These are phyloP conservation scores for Psilocybe azurescens DNA, from an alignment of 768 basidiomycete species.

Conservation along the genomic window DNA sequence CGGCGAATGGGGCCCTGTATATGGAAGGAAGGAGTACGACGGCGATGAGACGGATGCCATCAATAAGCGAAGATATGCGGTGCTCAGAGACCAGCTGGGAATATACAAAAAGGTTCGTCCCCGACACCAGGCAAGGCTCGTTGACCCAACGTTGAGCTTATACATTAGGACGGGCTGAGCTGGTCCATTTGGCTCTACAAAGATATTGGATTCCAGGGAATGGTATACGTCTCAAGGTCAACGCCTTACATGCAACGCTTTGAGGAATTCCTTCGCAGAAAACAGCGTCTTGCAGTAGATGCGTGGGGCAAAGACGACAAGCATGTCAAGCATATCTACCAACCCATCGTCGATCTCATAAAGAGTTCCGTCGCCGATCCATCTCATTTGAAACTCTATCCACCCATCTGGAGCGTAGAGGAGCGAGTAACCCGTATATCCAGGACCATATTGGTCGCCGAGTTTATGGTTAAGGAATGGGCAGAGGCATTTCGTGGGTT, in stretches of 20 bases:
- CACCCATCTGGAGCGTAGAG: conserved; percentile 65
- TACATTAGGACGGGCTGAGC: conserved; percentile 57
- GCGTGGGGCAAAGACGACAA: conserved; percentile 78
- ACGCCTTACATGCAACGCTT: conserved; percentile 76
- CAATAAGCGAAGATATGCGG: conserved; percentile 66
- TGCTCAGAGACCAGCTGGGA: conserved; percentile 73
- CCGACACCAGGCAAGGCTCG: neutral
- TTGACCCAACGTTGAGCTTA: neutral
- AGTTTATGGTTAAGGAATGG: conserved; percentile 77
- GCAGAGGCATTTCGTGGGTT: conserved; percentile 68
- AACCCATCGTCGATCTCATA: conserved; percentile 69
- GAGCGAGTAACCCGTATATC: conserved; percentile 64
- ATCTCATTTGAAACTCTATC: conserved; percentile 58
- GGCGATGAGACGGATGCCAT: conserved; percentile 67
- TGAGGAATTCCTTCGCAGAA: conserved; percentile 70
- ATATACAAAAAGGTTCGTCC: conserved; percentile 66
- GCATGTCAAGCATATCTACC: conserved; percentile 61
- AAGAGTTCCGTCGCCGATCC: conserved; percentile 52
- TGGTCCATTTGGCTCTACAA: conserved; percentile 93
- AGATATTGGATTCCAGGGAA: conserved; percentile 83
- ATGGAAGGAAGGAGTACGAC: conserved; percentile 66
- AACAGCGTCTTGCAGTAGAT: conserved; percentile 77
- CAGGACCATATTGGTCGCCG: conserved; percentile 73
- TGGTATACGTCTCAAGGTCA: conserved; percentile 72
- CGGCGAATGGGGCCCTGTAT: conserved; percentile 87